Evolutionary conservation across 345 rosid species (phyloP).

Genomic region (Schrenkiella parvula): DNA sequence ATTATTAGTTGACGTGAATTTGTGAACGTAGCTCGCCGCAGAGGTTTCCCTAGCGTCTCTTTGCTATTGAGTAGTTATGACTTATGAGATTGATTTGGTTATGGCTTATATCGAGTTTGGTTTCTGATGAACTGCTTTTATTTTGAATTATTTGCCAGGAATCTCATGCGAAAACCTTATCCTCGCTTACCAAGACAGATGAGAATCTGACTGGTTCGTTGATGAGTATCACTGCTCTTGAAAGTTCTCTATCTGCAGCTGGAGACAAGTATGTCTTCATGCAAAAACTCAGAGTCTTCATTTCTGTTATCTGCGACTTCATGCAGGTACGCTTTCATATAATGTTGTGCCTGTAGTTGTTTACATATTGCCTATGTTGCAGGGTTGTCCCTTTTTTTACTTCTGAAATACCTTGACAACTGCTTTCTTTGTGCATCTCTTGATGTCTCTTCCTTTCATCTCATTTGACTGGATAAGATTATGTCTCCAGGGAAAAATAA

Average conservation of each 20-base stretch:
- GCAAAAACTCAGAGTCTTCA: conserved; percentile 97
- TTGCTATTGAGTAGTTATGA: not conserved
- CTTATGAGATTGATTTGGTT: not conserved
- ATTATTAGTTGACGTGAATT: not conserved
- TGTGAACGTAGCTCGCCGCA: not conserved
- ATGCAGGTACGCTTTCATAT: conserved; percentile 79
- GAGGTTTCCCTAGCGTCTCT: not conserved
- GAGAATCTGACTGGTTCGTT: conserved; percentile 86
- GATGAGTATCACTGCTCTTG: conserved; percentile 68
- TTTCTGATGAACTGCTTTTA: conserved; percentile 16
- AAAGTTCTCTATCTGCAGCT: conserved; percentile 72
- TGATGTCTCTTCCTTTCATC: not conserved
- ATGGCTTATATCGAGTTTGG: not conserved
- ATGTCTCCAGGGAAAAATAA: not conserved
- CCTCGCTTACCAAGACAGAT: conserved; percentile 63
- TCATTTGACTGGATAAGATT: conserved; percentile 14
- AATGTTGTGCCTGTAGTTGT: conserved; percentile 23
- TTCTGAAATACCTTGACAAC: not conserved
- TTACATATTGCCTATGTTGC: conserved; percentile 11
- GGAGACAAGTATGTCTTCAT: conserved; percentile 98
- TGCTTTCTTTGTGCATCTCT: conserved; percentile 18
- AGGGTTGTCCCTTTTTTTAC: not conserved
- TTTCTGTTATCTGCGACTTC: conserved; percentile 93
- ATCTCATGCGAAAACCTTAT: conserved; percentile 61
- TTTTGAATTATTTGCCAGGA: conserved; percentile 49